Conservation (phyloP, 1,139 yeast genomes). For the Ogataea hybrid region DNA sequence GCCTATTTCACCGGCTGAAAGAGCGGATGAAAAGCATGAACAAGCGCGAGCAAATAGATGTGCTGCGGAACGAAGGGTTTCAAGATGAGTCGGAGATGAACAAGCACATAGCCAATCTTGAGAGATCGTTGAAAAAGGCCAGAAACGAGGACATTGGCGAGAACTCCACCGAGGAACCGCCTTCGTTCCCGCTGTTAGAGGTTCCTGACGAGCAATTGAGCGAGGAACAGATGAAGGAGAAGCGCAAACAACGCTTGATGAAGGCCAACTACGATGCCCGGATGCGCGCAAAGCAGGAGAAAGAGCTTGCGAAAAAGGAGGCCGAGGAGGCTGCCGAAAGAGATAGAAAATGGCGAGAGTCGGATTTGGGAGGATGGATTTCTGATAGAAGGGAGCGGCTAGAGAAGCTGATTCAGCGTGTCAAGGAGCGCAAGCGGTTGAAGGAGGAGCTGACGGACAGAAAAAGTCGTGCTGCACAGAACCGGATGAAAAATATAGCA, state of each 20-base stretch:
- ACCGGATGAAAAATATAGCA: constrained; percentile 89
- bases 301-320: constrained; percentile 54
- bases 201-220: constrained; percentile 79
- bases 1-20: constrained; percentile 65
- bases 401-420: constrained; percentile 50
- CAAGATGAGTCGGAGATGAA: constrained; percentile 70
- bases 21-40: constrained; percentile 48
- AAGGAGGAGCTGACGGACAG: constrained; percentile 82
- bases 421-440: constrained; percentile 68
- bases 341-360: constrained; percentile 75
- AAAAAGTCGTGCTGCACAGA: constrained; percentile 88
- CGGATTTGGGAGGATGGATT: constrained; percentile 80
- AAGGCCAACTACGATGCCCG: constrained; percentile 91
- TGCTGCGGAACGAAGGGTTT: constrained; percentile 73
- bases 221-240: constrained; percentile 82
- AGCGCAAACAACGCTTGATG: constrained; percentile 75
- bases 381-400: constrained; percentile 63
- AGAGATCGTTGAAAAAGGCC: constrained; percentile 66
- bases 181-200: constrained; percentile 77
- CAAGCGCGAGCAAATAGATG: constrained; percentile 45
- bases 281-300: constrained; percentile 76
- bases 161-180: constrained; percentile 48
- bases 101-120: constrained; percentile 64
- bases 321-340: constrained; percentile 52
- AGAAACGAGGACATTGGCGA: constrained; percentile 65